These are phyloP conservation scores for Pseudogymnoascus sp. DNA, from an alignment of 2,329 filamentous ascomycete genomes.

Conservation along the genomic window DNA sequence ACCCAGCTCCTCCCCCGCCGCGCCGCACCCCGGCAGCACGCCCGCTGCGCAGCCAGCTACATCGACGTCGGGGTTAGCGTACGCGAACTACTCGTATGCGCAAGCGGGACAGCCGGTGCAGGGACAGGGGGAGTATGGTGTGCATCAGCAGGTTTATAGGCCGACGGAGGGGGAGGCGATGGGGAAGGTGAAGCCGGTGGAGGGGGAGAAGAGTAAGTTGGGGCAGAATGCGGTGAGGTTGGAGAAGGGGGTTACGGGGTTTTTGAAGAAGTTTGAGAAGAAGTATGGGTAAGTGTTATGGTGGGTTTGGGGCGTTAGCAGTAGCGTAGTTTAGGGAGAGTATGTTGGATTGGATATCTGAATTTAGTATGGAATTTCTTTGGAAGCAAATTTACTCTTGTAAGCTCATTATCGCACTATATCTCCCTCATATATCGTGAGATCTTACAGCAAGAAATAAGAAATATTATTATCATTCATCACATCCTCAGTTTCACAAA, in stretches of 20 bases:
- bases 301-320: background rate
- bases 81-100: slow-evolving; percentile 43
- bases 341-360: background rate
- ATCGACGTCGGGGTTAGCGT: slow-evolving; percentile 42
- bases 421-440: no score
- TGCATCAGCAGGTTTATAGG: slow-evolving; percentile 62
- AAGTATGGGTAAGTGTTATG: slow-evolving; percentile 29
- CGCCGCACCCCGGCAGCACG: background rate
- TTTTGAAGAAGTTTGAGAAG: slow-evolving; percentile 74
- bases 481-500: background rate
- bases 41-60: slow-evolving; percentile 34
- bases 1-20: slow-evolving; percentile 9
- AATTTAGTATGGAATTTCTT: background rate
- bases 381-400: background rate
- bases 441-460: no score
- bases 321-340: background rate
- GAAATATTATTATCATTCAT: background rate
- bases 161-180: slow-evolving; percentile 54
- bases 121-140: slow-evolving; percentile 40
- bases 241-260: slow-evolving; percentile 61
- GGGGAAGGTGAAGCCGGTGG: slow-evolving; percentile 32
- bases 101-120: slow-evolving; percentile 23
- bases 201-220: slow-evolving; percentile 39
- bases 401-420: background rate
- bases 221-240: slow-evolving; percentile 58